Evolutionary conservation across 306 rosid species (phyloP).

Genomic region (Erythrophleum fordii): DNA sequence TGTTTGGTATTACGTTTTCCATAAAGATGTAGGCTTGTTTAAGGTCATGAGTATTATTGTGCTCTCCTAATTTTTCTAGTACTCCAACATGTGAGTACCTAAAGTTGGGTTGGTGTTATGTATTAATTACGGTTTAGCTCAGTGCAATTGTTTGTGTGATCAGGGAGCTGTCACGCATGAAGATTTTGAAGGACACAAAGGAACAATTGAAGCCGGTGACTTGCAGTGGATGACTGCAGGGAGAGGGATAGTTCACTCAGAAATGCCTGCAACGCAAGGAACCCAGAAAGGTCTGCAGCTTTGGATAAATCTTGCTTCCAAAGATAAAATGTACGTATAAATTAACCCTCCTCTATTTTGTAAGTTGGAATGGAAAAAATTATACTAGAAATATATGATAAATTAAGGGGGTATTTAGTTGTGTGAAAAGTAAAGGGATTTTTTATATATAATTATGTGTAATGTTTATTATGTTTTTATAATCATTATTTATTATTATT

Average conservation of each 20-base stretch:
- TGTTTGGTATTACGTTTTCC: too few species aligned
- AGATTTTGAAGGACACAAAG: conserved; percentile 94
- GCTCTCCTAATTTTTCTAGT: too few species aligned
- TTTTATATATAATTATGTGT: too few species aligned
- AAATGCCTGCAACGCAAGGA: conserved; percentile 89
- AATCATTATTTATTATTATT: too few species aligned
- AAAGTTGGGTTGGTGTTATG: neutral
- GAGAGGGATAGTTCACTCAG: conserved; percentile 93
- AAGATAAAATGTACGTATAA: conserved; percentile 69
- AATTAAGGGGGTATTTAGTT: too few species aligned
- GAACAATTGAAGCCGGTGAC: conserved; percentile 88
- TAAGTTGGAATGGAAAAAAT: neutral
- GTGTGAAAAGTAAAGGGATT: too few species aligned
- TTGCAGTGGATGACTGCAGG: conserved; percentile 99
- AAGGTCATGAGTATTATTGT: too few species aligned
- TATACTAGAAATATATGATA: too few species aligned
- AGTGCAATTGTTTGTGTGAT: conserved; percentile 11
- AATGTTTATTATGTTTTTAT: too few species aligned
- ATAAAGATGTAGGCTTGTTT: too few species aligned
- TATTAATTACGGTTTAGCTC: too few species aligned
- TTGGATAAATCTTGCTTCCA: conserved; percentile 93
- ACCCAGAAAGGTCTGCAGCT: conserved; percentile 87
- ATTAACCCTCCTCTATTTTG: neutral
- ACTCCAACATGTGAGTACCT: too few species aligned
- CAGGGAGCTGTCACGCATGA: conserved; percentile 90